These are phyloP conservation scores for Rhododendron henanense DNA, from an alignment of 148 eudicot genomes.

Conservation along the genomic window DNA sequence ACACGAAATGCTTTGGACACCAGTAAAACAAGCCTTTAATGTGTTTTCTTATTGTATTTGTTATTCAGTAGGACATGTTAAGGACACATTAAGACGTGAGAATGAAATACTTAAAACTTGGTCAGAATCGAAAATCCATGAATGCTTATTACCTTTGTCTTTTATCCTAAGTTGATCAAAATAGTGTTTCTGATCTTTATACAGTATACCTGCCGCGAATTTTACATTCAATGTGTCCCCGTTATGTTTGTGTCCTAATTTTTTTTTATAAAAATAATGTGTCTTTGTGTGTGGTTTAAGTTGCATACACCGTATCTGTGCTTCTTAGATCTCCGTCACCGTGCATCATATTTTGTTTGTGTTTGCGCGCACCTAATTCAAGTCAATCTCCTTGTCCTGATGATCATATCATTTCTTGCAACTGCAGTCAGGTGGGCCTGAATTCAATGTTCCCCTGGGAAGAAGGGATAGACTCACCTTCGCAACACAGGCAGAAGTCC, in stretches of 20 bases:
- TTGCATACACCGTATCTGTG: neutral
- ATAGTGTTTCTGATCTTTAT: too few species aligned
- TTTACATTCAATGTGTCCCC: neutral
- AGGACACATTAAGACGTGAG: too few species aligned
- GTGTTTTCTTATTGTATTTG: too few species aligned
- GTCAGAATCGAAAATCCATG: too few species aligned
- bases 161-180: too few species aligned
- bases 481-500: slow-evolving; percentile 26
- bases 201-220: neutral
- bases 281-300: neutral
- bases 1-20: too few species aligned
- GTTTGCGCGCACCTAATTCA: neutral
- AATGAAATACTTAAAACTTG: neutral
- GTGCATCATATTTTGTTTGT: neutral
- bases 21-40: too few species aligned
- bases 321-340: neutral
- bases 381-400: neutral
- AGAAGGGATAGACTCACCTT: slow-evolving; percentile 35
- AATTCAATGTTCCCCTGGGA: slow-evolving; percentile 34
- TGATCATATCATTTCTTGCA: neutral
- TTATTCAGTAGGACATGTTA: too few species aligned
- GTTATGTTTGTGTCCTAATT: neutral
- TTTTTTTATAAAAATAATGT: neutral
- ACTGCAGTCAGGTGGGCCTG: slow-evolving; percentile 35
- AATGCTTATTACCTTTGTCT: too few species aligned